Evolutionary conservation across 345 rosid species (phyloP).

Genomic region (Bretschneidera sinensis): DNA sequence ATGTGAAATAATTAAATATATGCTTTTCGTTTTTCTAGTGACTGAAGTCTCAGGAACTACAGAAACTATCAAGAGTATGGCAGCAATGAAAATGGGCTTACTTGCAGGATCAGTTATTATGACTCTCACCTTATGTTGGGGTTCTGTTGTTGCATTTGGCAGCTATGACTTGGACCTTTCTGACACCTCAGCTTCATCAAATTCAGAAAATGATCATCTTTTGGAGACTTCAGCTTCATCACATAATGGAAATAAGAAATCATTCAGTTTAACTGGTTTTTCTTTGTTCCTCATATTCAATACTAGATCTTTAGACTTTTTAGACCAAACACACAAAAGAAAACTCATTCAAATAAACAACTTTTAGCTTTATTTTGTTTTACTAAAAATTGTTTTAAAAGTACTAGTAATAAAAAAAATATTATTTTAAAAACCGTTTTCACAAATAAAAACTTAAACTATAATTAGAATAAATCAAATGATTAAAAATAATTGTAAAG

Average conservation of each 20-base stretch:
- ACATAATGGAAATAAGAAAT: constrained; percentile 7
- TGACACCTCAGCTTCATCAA: too few relatives aligned
- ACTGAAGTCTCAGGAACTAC: constrained; percentile 21
- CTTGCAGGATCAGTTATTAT: constrained; percentile 47
- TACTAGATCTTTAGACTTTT: neutral
- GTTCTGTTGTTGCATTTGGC: constrained; percentile 40
- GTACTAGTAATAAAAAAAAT: too few relatives aligned
- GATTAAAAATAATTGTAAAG: too few relatives aligned
- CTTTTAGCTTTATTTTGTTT: too few relatives aligned
- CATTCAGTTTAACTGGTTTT: constrained; percentile 32
- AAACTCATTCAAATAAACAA: too few relatives aligned
- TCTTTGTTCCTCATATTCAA: neutral
- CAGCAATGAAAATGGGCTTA: constrained; percentile 34
- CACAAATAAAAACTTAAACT: too few relatives aligned
- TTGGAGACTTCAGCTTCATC: too few relatives aligned
- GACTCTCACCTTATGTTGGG: constrained; percentile 41
- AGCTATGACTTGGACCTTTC: constrained; percentile 34
- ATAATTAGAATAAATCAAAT: too few relatives aligned
- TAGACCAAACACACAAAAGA: neutral
- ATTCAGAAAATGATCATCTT: too few relatives aligned
- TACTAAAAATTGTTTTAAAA: too few relatives aligned
- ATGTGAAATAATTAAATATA: too few relatives aligned
- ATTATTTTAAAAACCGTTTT: too few relatives aligned
- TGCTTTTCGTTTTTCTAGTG: constrained; percentile 11
- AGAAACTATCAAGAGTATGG: constrained; percentile 24